Evolutionary conservation across 768 basidiomycete genomes (phyloP).

Genomic region (Sistotremastrum suecicum): DNA sequence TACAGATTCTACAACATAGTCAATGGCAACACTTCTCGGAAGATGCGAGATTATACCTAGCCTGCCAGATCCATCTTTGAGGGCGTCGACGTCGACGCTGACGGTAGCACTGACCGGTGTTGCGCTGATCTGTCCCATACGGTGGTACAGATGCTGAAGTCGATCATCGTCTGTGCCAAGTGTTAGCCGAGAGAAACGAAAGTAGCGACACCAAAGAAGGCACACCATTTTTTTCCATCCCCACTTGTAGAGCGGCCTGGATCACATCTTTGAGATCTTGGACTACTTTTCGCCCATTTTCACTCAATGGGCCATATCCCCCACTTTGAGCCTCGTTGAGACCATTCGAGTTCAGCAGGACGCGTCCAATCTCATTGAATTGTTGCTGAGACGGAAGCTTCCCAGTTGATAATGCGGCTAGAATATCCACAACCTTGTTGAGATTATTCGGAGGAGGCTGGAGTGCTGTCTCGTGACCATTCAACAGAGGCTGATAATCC

Average conservation of each 20-base stretch:
- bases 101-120: constrained; percentile 10
- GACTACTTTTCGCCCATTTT: constrained; percentile 1
- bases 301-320: constrained; percentile 1
- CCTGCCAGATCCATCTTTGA: not conserved
- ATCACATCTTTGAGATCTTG: constrained; percentile 4
- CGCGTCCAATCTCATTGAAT: constrained; percentile 6
- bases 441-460: constrained; percentile 6
- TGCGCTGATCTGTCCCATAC: constrained; percentile 3
- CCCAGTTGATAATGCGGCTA: constrained; percentile 12
- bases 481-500: too few relatives aligned
- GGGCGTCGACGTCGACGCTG: constrained; percentile 3
- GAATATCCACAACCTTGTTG: constrained; percentile 10
- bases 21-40: constrained; percentile 1
- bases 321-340: constrained; percentile 2
- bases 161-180: constrained; percentile 10
- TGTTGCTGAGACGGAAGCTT: constrained; percentile 16
- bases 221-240: constrained; percentile 16
- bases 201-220: not conserved
- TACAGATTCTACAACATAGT: constrained; percentile 3
- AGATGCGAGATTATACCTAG: not conserved
- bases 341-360: constrained; percentile 8
- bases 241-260: constrained; percentile 8
- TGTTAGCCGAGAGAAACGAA: not conserved
- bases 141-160: constrained; percentile 13
- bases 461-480: not conserved